phyloP scores from a whole-genome alignment of 352 stramenopile genomes.

The Phytophthora crassamura region DNA sequence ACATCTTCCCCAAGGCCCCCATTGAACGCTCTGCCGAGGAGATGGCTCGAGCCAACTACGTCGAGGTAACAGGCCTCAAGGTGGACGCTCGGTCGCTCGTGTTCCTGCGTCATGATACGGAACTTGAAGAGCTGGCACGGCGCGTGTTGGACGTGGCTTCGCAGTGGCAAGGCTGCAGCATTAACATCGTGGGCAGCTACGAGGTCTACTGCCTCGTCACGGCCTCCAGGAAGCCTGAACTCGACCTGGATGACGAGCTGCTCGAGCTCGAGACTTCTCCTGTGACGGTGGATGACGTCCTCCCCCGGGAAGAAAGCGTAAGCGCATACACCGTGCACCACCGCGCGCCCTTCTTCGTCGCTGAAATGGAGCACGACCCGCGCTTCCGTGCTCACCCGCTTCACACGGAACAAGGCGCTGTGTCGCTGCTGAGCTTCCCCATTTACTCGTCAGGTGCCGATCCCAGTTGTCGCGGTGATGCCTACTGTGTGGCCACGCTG shows the following conservation, averaged over 20 bases:
- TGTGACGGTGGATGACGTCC: constrained; percentile 59
- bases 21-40: constrained; percentile 44
- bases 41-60: constrained; percentile 51
- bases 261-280: constrained; percentile 42
- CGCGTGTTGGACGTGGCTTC: constrained; percentile 59
- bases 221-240: constrained; percentile 39
- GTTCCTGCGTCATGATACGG: constrained; percentile 62
- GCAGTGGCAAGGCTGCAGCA: constrained; percentile 74
- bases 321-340: constrained; percentile 77
- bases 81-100: constrained; percentile 65
- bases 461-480: constrained; percentile 13
- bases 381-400: constrained; percentile 77
- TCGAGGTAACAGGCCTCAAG: constrained; percentile 60
- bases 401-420: constrained; percentile 58
- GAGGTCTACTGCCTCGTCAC: constrained; percentile 78
- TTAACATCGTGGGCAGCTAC: constrained; percentile 64
- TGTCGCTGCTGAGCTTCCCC: constrained; percentile 76
- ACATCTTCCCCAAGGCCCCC: constrained; percentile 82
- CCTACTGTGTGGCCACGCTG: constrained; percentile 69
- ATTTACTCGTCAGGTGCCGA: constrained; percentile 54
- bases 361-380: constrained; percentile 61
- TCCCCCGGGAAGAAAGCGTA: constrained; percentile 69
- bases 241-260: constrained; percentile 39
- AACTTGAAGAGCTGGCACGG: constrained; percentile 57
- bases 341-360: constrained; percentile 71